A percentile compares a stretch with the other conserved stretches of the same genome.
Conservation (phyloP, 371 early-diverging fungal genomes). For the Smittium culicis region DNA sequence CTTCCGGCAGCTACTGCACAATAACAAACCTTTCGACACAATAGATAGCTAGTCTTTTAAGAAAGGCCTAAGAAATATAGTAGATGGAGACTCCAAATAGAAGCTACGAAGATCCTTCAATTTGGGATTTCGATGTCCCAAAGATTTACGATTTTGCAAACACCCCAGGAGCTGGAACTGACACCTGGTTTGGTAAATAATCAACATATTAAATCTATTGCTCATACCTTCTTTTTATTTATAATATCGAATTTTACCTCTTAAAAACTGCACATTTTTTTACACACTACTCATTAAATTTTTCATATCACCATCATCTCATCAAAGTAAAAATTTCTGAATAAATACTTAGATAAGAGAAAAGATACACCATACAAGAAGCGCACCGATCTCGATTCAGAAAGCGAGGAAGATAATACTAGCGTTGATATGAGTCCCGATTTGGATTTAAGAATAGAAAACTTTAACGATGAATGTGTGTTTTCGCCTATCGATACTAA, state of each 20-base stretch:
- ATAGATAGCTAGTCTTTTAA: too few species aligned
- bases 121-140: slow-evolving; percentile 29
- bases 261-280: too few species aligned
- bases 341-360: neutral
- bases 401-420: neutral
- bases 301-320: neutral
- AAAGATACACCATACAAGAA: neutral
- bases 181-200: slow-evolving; percentile 30
- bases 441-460: neutral
- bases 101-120: neutral
- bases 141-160: slow-evolving; percentile 25
- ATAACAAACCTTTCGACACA: too few species aligned
- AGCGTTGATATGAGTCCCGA: neutral
- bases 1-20: too few species aligned
- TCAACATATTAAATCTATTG: too few species aligned
- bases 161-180: slow-evolving; percentile 22
- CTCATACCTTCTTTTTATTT: too few species aligned
- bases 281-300: too few species aligned
- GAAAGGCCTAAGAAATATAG: too few species aligned
- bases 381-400: neutral
- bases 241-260: too few species aligned
- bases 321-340: neutral
- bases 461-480: neutral
- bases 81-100: neutral
- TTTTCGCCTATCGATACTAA: neutral